Percentiles rank a stretch among this genome's conserved stretches.
Evolutionary conservation across 306 rosid species (phyloP).

Genomic region (Trifolium subterraneum): DNA sequence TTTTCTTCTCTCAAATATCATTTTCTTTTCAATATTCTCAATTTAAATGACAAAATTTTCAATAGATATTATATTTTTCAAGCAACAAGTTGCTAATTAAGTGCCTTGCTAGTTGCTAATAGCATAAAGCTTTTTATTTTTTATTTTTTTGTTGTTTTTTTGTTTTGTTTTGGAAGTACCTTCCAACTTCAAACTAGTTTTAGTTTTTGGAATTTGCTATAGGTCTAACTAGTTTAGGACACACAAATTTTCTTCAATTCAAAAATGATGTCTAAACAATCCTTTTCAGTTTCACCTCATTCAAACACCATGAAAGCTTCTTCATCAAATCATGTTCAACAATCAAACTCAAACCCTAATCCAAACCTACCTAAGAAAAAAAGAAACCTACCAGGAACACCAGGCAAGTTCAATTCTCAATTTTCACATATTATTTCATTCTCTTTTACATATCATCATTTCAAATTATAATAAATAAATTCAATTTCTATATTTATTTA

Average conservation of each 20-base stretch:
- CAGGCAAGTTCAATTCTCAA: slow-evolving; percentile 62
- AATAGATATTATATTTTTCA: neutral
- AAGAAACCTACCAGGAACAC: slow-evolving; percentile 86
- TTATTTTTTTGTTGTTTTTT: slow-evolving; percentile 35
- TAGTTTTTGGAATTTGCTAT: slow-evolving; percentile 39
- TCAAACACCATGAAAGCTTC: slow-evolving; percentile 42
- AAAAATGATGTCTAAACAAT: slow-evolving; percentile 49
- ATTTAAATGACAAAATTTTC: neutral
- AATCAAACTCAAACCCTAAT: slow-evolving; percentile 50
- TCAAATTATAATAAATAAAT: neutral
- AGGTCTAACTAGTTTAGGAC: slow-evolving; percentile 43
- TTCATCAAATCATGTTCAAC: slow-evolving; percentile 40
- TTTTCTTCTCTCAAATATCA: neutral
- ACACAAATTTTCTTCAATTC: slow-evolving; percentile 33
- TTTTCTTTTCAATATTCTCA: neutral
- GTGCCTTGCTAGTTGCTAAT: neutral
- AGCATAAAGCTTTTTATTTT: slow-evolving; percentile 26
- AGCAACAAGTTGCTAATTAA: slow-evolving; percentile 16
- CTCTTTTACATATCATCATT: too few relatives aligned
- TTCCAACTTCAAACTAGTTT: slow-evolving; percentile 17
- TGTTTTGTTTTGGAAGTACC: slow-evolving; percentile 37
- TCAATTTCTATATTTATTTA: neutral
- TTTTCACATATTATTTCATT: neutral
- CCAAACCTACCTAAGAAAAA: slow-evolving; percentile 62
- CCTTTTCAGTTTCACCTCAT: slow-evolving; percentile 42